Evolutionary conservation across 1,284 basidiomycete genomes (phyloP).

Genomic region (Austroboletus niveus): DNA sequence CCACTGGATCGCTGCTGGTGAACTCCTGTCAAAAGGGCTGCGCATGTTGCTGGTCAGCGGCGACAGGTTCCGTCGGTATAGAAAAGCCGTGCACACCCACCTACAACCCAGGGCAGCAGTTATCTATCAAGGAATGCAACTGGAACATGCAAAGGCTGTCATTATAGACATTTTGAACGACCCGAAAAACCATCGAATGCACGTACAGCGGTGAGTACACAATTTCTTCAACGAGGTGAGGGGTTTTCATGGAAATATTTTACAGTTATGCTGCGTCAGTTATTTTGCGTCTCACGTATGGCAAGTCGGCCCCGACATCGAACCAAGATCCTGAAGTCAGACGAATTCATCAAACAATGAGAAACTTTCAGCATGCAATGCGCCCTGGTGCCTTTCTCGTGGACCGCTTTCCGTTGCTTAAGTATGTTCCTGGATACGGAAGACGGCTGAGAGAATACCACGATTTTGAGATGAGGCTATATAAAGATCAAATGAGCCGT

Average conservation of each 20-base stretch:
- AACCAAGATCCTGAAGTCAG: constrained; percentile 57
- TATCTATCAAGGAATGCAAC: constrained; percentile 36
- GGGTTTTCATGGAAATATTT: background rate
- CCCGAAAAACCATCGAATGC: constrained; percentile 35
- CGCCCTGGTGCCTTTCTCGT: constrained; percentile 59
- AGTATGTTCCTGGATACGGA: constrained; percentile 32
- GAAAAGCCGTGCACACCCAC: constrained; percentile 37
- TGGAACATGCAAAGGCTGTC: constrained; percentile 34
- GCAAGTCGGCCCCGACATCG: constrained; percentile 47
- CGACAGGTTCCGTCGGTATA: constrained; percentile 28
- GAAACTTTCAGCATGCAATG: constrained; percentile 47
- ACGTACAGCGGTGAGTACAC: constrained; percentile 29
- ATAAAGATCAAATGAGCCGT: constrained; percentile 45
- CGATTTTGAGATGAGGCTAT: constrained; percentile 53
- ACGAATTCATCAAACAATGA: constrained; percentile 48
- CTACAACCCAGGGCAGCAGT: constrained; percentile 36
- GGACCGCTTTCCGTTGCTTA: constrained; percentile 55
- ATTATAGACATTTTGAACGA: constrained; percentile 39
- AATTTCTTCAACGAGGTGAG: background rate
- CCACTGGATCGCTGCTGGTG: constrained; percentile 25
- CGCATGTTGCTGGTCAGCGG: constrained; percentile 24
- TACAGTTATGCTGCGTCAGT: constrained; percentile 61
- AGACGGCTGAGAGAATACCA: constrained; percentile 40
- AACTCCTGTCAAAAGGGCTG: constrained; percentile 25
- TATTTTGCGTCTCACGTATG: constrained; percentile 65